These are phyloP conservation scores for Volvariella surrecta DNA, from an alignment of 1,284 basidiomycete species.

Conservation along the genomic window DNA sequence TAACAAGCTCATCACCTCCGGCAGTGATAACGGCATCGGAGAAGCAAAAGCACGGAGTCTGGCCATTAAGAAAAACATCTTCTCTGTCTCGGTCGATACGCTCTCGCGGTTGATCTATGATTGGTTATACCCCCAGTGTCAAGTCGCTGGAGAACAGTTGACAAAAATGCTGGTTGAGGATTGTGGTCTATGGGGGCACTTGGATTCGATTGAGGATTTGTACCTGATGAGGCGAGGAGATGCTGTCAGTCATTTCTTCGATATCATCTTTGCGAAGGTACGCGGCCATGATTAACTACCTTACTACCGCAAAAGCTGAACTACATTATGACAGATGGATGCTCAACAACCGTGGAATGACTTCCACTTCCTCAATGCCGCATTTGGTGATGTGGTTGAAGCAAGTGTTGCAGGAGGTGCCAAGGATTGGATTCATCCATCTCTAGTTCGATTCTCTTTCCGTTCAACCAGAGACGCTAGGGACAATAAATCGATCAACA, in stretches of 20 bases:
- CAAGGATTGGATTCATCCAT: slow-evolving; percentile 55
- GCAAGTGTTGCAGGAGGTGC: slow-evolving; percentile 33
- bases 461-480: slow-evolving; percentile 31
- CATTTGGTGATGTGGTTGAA: slow-evolving; percentile 62
- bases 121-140: slow-evolving; percentile 52
- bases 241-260: slow-evolving; percentile 63
- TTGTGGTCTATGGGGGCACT: slow-evolving; percentile 61
- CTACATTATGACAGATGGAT: slow-evolving; percentile 49
- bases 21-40: slow-evolving; percentile 9
- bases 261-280: slow-evolving; percentile 67
- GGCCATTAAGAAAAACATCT: slow-evolving; percentile 8
- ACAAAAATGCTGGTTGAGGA: slow-evolving; percentile 57
- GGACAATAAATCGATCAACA: slow-evolving; percentile 29
- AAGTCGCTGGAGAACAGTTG: slow-evolving; percentile 45
- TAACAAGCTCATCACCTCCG: slow-evolving; percentile 19
- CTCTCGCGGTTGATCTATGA: slow-evolving; percentile 58
- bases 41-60: slow-evolving; percentile 14
- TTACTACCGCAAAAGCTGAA: not conserved
- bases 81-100: slow-evolving; percentile 46
- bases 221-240: slow-evolving; percentile 70
- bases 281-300: slow-evolving; percentile 10
- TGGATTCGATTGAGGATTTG: slow-evolving; percentile 65
- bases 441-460: slow-evolving; percentile 69
- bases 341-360: slow-evolving; percentile 65
- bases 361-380: slow-evolving; percentile 77